These are phyloP conservation scores for Westerdykella sp. DNA, from an alignment of 2,329 filamentous ascomycete genomes.

Conservation along the genomic window DNA sequence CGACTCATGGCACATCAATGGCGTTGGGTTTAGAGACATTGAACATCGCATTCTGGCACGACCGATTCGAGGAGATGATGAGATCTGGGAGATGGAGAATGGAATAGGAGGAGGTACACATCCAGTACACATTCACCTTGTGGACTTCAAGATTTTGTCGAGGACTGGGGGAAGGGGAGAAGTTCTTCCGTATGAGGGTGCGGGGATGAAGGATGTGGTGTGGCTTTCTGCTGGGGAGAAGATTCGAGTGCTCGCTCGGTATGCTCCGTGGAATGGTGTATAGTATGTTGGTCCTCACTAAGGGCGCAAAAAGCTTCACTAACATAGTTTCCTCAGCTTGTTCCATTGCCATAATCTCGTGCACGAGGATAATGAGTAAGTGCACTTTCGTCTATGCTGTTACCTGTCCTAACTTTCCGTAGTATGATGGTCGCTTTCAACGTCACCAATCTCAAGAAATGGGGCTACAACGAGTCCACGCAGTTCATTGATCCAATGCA, in stretches of 20 bases:
- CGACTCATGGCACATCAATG: conserved; percentile 31
- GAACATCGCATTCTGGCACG: conserved; percentile 30
- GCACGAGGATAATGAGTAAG: conserved; percentile 40
- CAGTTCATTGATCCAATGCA: conserved; percentile 30
- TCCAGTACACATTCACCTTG: conserved; percentile 53
- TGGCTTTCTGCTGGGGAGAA: conserved; percentile 48
- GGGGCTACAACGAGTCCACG: conserved; percentile 29
- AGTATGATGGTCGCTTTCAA: conserved; percentile 43
- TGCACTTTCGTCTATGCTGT: neutral
- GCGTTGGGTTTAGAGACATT: conserved; percentile 29
- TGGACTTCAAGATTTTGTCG: conserved; percentile 52
- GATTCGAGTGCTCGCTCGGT: conserved; percentile 23
- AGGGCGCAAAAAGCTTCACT: neutral
- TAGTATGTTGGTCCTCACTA: conserved; percentile 22
- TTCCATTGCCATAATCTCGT: conserved; percentile 45
- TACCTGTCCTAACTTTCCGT: conserved; percentile 2
- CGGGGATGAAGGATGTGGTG: conserved; percentile 54
- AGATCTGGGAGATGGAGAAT: conserved; percentile 41
- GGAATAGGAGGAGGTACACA: conserved; percentile 46
- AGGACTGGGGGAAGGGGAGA: conserved; percentile 40
- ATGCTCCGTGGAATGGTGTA: conserved; percentile 42
- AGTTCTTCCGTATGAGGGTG: conserved; percentile 49
- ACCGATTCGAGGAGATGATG: conserved; percentile 28
- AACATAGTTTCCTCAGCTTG: conserved; percentile 19
- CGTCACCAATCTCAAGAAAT: conserved; percentile 33